Conservation (phyloP, 192 early-diverging fungal genomes). For the Gryganskiella cystojenkinii region DNA sequence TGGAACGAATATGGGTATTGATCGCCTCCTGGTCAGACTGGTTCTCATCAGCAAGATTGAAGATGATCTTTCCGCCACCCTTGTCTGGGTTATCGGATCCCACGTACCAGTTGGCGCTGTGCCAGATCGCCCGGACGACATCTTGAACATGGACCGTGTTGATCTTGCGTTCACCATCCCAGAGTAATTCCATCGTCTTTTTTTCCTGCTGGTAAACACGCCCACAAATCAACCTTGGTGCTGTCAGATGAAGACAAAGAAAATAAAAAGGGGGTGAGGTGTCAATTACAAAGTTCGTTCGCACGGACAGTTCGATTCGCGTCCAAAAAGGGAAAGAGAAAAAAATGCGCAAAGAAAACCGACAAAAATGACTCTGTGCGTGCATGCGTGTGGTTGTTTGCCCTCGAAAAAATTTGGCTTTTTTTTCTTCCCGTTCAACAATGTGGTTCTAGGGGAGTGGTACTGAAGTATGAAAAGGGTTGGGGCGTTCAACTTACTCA, state of each 20-base stretch:
- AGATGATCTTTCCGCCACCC: conserved; percentile 63
- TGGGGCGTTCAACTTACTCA: too few species aligned
- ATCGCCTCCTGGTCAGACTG: conserved; percentile 89
- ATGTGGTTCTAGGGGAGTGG: not conserved
- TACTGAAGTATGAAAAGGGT: not conserved
- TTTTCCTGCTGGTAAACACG: conserved; percentile 83
- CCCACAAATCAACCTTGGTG: conserved; percentile 92
- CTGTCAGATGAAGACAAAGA: conserved; percentile 54
- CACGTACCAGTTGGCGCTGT: conserved; percentile 66
- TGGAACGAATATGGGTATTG: conserved; percentile 70
- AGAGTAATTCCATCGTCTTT: conserved; percentile 93
- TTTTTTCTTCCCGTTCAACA: not conserved
- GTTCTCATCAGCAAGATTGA: conserved; percentile 87
- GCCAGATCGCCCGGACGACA: conserved; percentile 73
- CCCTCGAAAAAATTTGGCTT: too few species aligned
- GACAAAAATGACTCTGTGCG: too few species aligned
- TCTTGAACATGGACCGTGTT: conserved; percentile 96
- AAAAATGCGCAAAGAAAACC: not conserved
- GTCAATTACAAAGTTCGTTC: too few species aligned
- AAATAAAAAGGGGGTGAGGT: not conserved
- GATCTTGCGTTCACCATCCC: conserved; percentile 90
- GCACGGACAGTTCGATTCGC: not conserved
- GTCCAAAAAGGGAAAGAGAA: not conserved
- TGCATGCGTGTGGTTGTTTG: too few species aligned
- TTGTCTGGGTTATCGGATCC: conserved; percentile 56